Conservation (phyloP, 1,139 yeast species). For the Candida pseudoviswanathii region DNA sequence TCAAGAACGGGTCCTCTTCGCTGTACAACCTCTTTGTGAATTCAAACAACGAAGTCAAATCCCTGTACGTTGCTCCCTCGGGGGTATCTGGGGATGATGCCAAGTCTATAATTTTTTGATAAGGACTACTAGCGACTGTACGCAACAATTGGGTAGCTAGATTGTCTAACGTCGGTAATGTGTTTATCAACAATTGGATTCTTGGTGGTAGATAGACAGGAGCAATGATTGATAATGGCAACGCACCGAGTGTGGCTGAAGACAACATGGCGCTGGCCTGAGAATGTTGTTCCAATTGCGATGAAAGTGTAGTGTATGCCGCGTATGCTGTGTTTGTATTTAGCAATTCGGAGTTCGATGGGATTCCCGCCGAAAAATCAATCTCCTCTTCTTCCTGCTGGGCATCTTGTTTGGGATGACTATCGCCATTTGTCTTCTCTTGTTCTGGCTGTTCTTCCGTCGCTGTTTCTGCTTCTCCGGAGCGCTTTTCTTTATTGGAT, state of each 20-base stretch:
- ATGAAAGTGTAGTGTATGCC: slow-evolving; percentile 45
- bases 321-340: slow-evolving; percentile 46
- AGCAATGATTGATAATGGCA: slow-evolving; percentile 59
- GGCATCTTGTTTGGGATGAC: neutral
- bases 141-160: slow-evolving; percentile 73
- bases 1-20: slow-evolving; percentile 67
- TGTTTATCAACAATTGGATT: slow-evolving; percentile 61
- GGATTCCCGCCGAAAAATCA: slow-evolving; percentile 20
- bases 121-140: slow-evolving; percentile 67
- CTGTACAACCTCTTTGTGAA: slow-evolving; percentile 67
- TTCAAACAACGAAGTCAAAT: slow-evolving; percentile 73
- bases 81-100: slow-evolving; percentile 74
- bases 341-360: slow-evolving; percentile 46
- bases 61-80: slow-evolving; percentile 74
- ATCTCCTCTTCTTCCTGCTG: neutral
- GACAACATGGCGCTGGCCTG: slow-evolving; percentile 33
- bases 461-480: slow-evolving; percentile 18
- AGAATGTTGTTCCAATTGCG: slow-evolving; percentile 22
- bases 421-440: neutral
- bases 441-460: slow-evolving; percentile 20
- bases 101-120: slow-evolving; percentile 70
- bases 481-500: slow-evolving; percentile 15
- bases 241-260: slow-evolving; percentile 57
- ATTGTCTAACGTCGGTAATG: slow-evolving; percentile 74
- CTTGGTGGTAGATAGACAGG: slow-evolving; percentile 60